Base-by-base conservation (phyloP, 148 eudicot species). In the Nepenthes gracilis region DNA sequence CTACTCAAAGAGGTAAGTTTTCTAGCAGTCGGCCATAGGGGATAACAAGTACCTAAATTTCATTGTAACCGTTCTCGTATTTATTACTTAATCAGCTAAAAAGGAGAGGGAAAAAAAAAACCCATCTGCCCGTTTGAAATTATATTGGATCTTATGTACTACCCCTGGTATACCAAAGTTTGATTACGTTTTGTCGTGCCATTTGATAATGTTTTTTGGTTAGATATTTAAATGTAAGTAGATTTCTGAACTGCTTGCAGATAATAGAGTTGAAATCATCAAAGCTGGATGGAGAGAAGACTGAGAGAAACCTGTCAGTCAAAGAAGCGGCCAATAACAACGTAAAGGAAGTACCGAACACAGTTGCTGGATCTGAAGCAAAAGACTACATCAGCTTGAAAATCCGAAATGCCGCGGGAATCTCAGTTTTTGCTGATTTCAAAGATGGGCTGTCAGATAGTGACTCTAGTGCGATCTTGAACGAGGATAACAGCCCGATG, bases 391-490 rank as follows among this genome's bases (percentile, higher is more conserved):
- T 23, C 23, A 23, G 23, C 23, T 23, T 23, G 23, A 23, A 45
- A 11, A 45, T 23, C 23, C 23, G 23, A 23, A 23, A 23, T 23
- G 23, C 23, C 23, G 23, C 23, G 23, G 45, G 45, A 40, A 40
- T 40, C 45, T 40, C 45, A 3, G 45, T 40, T 8, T 40, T 40
- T 4, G 45, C 53, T 47, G 85, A 82, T 40, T 70, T 78, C 56
- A 84, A 80, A 75, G 89, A 84, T 12, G 94, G 95, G 5, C 81
- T 81, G 1, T 84, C 96, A 0, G 91, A 85, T 6, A 92, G 98
- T 43, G 87, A 90, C 49, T 82, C 98, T 1, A 92, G 98, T 47
- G 98, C 96, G 2, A 82, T 92, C 56, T 73, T 92, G 34, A 88
- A 88, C 74, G 93, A 88, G 35, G 96, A 48, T 43, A 75, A 70